Conservation (phyloP, 2,329 filamentous ascomycete species). For the Beauveria rudraprayagi region DNA sequence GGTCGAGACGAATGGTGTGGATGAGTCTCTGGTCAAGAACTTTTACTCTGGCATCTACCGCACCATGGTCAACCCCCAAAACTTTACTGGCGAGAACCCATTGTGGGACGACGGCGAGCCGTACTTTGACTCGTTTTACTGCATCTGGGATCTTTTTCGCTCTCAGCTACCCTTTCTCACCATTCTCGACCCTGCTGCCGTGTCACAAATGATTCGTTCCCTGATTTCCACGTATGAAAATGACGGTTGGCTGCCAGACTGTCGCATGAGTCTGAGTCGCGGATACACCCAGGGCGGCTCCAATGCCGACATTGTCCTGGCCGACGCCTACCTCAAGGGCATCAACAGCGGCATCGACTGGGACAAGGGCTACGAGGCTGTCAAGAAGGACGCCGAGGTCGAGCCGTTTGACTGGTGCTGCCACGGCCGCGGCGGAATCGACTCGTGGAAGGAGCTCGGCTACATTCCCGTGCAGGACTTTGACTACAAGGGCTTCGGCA, state of each 20-base stretch:
- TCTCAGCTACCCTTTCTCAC: conserved; percentile 63
- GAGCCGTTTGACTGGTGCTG: conserved; percentile 63
- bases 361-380: conserved; percentile 59
- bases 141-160: conserved; percentile 66
- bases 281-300: conserved; percentile 69
- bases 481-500: conserved; percentile 58
- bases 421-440: conserved; percentile 61
- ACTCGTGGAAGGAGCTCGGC: conserved; percentile 61
- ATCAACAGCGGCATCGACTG: conserved; percentile 55
- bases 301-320: conserved; percentile 62
- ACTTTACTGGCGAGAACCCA: conserved; percentile 67
- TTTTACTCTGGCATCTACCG: conserved; percentile 69
- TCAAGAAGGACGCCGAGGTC: conserved; percentile 64
- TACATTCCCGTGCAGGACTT: conserved; percentile 66
- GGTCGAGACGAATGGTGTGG: conserved; percentile 45
- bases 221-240: conserved; percentile 64
- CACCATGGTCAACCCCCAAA: conserved; percentile 64
- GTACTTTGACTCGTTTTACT: conserved; percentile 71
- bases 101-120: conserved; percentile 58
- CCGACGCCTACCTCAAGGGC: conserved; percentile 61
- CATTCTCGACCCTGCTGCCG: conserved; percentile 54
- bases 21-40: conserved; percentile 46
- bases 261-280: conserved; percentile 67
- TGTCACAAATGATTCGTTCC: conserved; percentile 60
- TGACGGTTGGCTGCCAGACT: conserved; percentile 66